Evolutionary conservation across 495 filamentous ascomycete species (phyloP).

Genomic region (Aspergillus hancockii): DNA sequence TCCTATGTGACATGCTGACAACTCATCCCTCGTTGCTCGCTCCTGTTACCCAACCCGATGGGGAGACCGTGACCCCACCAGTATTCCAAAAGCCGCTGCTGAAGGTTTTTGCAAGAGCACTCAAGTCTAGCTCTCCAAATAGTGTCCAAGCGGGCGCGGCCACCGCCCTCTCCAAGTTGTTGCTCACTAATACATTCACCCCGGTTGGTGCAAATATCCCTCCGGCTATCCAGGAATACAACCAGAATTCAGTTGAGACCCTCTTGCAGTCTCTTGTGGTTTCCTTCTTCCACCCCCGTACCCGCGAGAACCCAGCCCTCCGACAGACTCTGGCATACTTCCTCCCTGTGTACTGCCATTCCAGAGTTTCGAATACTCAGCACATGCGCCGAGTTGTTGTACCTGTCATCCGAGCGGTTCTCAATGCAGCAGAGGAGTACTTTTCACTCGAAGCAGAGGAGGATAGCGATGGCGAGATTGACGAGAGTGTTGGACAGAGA

Average conservation of each 20-base stretch:
- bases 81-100: slow-evolving; percentile 61
- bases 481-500: slow-evolving; percentile 70
- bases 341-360: slow-evolving; percentile 92
- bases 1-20: slow-evolving; percentile 90
- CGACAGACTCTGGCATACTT: slow-evolving; percentile 92
- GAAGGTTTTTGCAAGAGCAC: slow-evolving; percentile 75
- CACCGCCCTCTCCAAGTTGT: slow-evolving; percentile 78
- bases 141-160: slow-evolving; percentile 82
- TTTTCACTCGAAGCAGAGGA: slow-evolving; percentile 56
- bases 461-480: slow-evolving; percentile 54
- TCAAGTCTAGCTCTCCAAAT: slow-evolving; percentile 66
- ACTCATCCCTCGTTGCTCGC: slow-evolving; percentile 78
- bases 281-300: slow-evolving; percentile 89
- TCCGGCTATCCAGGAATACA: slow-evolving; percentile 48
- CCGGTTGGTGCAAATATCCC: slow-evolving; percentile 46
- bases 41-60: slow-evolving; percentile 39
- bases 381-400: slow-evolving; percentile 73
- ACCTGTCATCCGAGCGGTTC: slow-evolving; percentile 64
- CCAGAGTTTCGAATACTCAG: slow-evolving; percentile 72
- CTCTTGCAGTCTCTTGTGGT: slow-evolving; percentile 80
- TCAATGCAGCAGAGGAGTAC: slow-evolving; percentile 51
- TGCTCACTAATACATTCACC: slow-evolving; percentile 62
- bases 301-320: slow-evolving; percentile 78
- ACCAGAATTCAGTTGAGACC: slow-evolving; percentile 52
- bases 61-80: slow-evolving; percentile 42